Percentiles rank a stretch among this genome's conserved stretches.
Conservation (phyloP, 805 yeast species). For the Saccharomycopsis synnaedendra region DNA sequence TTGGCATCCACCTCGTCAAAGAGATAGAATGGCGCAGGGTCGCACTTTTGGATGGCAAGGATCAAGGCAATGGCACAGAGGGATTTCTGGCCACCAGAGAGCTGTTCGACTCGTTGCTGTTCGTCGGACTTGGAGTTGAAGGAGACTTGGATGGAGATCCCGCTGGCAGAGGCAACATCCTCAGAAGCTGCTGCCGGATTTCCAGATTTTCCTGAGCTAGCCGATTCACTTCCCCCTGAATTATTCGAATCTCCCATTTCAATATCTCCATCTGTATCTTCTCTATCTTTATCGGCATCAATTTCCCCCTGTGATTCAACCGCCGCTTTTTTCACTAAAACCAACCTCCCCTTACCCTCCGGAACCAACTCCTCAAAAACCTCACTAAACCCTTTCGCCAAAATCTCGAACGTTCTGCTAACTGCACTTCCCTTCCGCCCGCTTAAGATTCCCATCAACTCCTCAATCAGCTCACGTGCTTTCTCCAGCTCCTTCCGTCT, state of each 20-base stretch:
- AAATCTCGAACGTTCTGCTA: conserved; percentile 62
- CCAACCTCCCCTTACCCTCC: conserved; percentile 61
- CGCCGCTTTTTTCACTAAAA: conserved; percentile 40
- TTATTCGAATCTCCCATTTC: conserved; percentile 18
- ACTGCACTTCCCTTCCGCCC: conserved; percentile 78
- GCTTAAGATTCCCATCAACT: conserved; percentile 57
- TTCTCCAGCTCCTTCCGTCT: conserved; percentile 60
- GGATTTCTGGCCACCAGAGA: conserved; percentile 95
- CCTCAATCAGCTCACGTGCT: conserved; percentile 64
- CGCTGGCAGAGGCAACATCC: conserved; percentile 49
- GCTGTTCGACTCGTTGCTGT: conserved; percentile 77
- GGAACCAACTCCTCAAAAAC: conserved; percentile 80
- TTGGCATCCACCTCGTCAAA: conserved; percentile 97
- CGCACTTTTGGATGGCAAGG: conserved; percentile 86
- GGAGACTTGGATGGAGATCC: conserved; percentile 80
- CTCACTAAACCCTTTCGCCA: conserved; percentile 59
- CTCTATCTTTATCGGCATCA: conserved; percentile 11
- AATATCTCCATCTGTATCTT: conserved; percentile 19
- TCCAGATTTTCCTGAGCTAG: too few species aligned
- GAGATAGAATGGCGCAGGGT: conserved; percentile 93
- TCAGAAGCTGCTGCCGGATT: conserved; percentile 16
- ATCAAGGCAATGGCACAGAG: conserved; percentile 93
- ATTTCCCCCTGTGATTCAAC: conserved; percentile 10
- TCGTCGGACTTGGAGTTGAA: conserved; percentile 81
- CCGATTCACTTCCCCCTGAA: too few species aligned